These are phyloP conservation scores for Raddia distichophylla DNA, from an alignment of 176 grass and related monocot genomes.

Conservation along the genomic window DNA sequence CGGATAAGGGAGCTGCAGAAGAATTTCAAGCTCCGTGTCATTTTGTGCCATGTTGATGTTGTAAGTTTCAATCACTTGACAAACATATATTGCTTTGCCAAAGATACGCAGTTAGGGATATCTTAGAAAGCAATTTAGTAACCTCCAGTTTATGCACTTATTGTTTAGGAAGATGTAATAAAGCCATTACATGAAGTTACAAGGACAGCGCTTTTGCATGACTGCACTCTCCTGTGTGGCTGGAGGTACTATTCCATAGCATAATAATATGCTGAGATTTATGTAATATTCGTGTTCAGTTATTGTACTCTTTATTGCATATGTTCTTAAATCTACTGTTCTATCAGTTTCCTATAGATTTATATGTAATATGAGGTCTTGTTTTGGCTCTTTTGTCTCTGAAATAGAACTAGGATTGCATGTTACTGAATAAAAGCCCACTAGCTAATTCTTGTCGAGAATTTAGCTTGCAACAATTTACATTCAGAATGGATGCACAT, in stretches of 20 bases:
- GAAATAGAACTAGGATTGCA: not conserved
- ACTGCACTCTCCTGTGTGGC: constrained; percentile 93
- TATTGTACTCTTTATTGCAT: not conserved
- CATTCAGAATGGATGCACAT: not conserved
- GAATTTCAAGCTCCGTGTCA: constrained; percentile 82
- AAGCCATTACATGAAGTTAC: constrained; percentile 97
- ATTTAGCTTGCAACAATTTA: constrained; percentile 15
- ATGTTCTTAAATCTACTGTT: not conserved
- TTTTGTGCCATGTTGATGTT: constrained; percentile 95
- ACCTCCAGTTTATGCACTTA: constrained; percentile 8
- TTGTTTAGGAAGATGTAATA: constrained; percentile 85
- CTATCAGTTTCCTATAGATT: not conserved
- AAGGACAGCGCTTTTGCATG: constrained; percentile 85
- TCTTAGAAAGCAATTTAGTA: constrained; percentile 5
- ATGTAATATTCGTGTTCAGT: not conserved
- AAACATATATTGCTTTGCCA: not conserved
- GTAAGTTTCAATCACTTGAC: constrained; percentile 50
- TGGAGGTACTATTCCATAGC: constrained; percentile 69
- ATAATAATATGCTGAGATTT: constrained; percentile 29
- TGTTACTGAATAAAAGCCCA: not conserved
- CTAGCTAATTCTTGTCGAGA: constrained; percentile 4
- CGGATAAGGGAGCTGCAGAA: constrained; percentile 90
- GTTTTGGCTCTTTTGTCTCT: not conserved
- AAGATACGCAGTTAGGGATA: not conserved
- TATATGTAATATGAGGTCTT: not conserved